Conservation (phyloP, 164 flowering plant genomes). For the Echeveria elegans region DNA sequence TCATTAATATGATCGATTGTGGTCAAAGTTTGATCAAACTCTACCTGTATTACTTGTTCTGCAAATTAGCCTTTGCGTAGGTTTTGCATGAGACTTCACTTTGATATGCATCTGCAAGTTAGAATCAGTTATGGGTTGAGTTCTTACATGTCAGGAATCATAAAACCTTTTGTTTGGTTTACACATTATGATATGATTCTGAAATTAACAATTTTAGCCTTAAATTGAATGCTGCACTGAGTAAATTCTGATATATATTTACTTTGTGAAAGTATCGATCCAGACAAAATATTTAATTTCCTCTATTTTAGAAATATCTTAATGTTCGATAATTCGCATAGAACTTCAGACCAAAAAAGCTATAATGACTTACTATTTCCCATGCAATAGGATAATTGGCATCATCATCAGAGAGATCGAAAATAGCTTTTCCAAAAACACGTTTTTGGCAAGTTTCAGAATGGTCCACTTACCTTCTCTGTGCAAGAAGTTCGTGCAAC, state of each 20-base stretch:
- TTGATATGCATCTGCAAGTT: background rate
- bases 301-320: background rate
- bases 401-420: slow-evolving; percentile 83
- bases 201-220: no score
- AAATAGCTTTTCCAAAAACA: slow-evolving; percentile 60
- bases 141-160: background rate
- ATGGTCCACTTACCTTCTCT: slow-evolving; percentile 60
- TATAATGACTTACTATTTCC: background rate
- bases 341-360: background rate
- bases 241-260: no score
- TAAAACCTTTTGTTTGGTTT: background rate
- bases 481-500: slow-evolving; percentile 74
- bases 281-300: background rate
- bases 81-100: no score
- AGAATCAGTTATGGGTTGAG: background rate
- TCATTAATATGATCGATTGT: background rate
- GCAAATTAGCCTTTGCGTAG: background rate
- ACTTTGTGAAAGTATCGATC: background rate
- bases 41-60: background rate
- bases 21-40: background rate
- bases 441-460: slow-evolving; percentile 75
- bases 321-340: background rate
- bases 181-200: background rate
- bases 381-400: slow-evolving; percentile 59
- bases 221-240: no score